Conservation (phyloP, 139 green algal species). For the Chlamydomonas sp. region DNA sequence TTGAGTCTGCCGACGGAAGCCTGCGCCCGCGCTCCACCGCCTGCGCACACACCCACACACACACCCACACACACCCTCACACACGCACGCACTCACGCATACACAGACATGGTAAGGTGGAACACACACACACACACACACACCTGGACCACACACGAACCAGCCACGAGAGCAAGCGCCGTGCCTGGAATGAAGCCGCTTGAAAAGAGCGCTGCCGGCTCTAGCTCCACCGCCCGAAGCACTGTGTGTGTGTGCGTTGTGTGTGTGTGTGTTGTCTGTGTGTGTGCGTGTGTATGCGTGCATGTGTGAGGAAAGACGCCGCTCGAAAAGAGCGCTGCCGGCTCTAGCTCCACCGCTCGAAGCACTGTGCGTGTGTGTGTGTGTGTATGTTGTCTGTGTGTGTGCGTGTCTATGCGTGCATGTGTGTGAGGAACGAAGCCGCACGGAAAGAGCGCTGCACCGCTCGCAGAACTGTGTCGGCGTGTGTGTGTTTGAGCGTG, state of each 20-base stretch:
- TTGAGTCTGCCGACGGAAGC: too few species aligned
- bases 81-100: too few species aligned
- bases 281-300: too few species aligned
- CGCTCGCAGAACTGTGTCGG: too few species aligned
- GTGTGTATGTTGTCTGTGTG: background rate
- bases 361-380: slow-evolving; percentile 20
- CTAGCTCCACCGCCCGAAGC: slow-evolving; percentile 35
- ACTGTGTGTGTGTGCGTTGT: slow-evolving; percentile 20
- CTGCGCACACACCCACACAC: too few species aligned
- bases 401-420: too few species aligned
- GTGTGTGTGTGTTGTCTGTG: background rate
- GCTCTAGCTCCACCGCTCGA: slow-evolving; percentile 36
- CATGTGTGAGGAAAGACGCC: background rate
- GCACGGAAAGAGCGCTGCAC: slow-evolving; percentile 20
- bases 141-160: slow-evolving; percentile 38
- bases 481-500: too few species aligned
- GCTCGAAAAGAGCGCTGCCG: slow-evolving; percentile 22
- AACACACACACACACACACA: too few species aligned
- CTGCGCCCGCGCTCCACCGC: too few species aligned
- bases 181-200: slow-evolving; percentile 27
- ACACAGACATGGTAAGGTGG: too few species aligned
- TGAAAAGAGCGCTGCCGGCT: slow-evolving; percentile 25
- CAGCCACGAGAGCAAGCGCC: slow-evolving; percentile 37
- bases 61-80: too few species aligned
- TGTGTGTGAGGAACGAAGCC: background rate